phyloP scores from a whole-genome alignment of 805 yeast species.

The Candida dajiaensis region DNA sequence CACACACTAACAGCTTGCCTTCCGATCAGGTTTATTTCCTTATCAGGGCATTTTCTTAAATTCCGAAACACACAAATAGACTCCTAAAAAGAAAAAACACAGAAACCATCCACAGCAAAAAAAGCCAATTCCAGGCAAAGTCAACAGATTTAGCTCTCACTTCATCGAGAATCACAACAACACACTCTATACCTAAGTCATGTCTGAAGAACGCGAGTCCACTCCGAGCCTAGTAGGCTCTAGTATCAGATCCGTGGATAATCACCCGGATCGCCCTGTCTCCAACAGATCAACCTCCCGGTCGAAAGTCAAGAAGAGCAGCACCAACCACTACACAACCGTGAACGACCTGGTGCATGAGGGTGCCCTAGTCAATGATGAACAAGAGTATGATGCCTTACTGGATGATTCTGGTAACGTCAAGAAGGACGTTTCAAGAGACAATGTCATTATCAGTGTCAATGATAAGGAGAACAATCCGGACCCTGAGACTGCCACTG shows the following conservation, averaged over 20 bases:
- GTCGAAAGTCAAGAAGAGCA: conserved; percentile 3
- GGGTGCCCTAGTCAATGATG: conserved; percentile 51
- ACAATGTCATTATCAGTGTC: conserved; percentile 11
- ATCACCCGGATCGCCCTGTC: conserved; percentile 7
- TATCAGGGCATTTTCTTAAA: not conserved
- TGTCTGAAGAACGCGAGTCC: not conserved
- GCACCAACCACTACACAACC: conserved; percentile 19
- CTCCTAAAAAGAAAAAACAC: not conserved
- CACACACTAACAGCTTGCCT: not conserved
- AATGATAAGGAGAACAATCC: not conserved
- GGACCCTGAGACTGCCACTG: not conserved
- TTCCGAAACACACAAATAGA: not conserved
- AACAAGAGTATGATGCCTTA: conserved; percentile 46
- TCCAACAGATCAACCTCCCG: conserved; percentile 15
- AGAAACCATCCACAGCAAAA: not conserved
- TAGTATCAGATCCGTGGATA: conserved; percentile 18
- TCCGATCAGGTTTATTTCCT: not conserved
- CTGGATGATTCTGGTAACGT: conserved; percentile 50
- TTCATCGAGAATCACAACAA: not conserved
- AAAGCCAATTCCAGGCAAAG: not conserved
- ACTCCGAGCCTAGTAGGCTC: conserved; percentile 22
- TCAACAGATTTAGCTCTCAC: not conserved
- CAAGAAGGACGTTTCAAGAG: conserved; percentile 23
- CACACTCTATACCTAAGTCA: not conserved
- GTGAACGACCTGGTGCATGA: conserved; percentile 34